phyloP scores from a whole-genome alignment of 345 rosid species.

The Laguncularia racemosa region DNA sequence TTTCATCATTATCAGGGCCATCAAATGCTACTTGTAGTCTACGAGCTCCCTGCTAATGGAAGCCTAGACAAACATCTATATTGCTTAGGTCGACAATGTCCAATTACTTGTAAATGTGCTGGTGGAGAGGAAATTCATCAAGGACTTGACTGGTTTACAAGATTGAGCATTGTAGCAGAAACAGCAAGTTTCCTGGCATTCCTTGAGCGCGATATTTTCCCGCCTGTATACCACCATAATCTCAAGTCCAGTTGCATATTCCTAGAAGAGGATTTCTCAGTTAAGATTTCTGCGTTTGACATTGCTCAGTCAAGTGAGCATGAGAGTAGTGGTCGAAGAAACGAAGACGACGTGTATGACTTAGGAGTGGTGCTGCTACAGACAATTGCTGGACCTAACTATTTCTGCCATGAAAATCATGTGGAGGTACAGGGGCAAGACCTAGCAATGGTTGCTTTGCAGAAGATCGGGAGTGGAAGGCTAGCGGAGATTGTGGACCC shows the following conservation, averaged over 20 bases:
- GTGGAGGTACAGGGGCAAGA: conserved; percentile 12
- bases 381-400: conserved; percentile 51
- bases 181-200: conserved; percentile 55
- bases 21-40: conserved; percentile 37
- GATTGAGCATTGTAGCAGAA: conserved; percentile 58
- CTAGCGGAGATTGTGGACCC: conserved; percentile 73
- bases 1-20: conserved; percentile 33
- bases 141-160: conserved; percentile 61
- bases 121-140: conserved; percentile 14
- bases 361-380: conserved; percentile 63
- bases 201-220: conserved; percentile 55
- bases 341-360: conserved; percentile 42
- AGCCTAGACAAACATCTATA: conserved; percentile 45
- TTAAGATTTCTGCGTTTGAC: conserved; percentile 56
- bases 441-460: conserved; percentile 22
- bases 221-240: conserved; percentile 55
- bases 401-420: conserved; percentile 4
- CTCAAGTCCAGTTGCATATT: conserved; percentile 48
- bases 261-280: conserved; percentile 48
- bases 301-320: conserved; percentile 10
- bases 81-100: too few species aligned
- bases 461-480: conserved; percentile 50
- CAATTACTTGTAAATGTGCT: neutral
- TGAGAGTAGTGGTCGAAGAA: neutral
- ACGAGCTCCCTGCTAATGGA: conserved; percentile 68